Percentiles rank a stretch among this genome's conserved stretches.
Evolutionary conservation across 768 basidiomycete species (phyloP).

Genomic region (Pisolithus sp.): DNA sequence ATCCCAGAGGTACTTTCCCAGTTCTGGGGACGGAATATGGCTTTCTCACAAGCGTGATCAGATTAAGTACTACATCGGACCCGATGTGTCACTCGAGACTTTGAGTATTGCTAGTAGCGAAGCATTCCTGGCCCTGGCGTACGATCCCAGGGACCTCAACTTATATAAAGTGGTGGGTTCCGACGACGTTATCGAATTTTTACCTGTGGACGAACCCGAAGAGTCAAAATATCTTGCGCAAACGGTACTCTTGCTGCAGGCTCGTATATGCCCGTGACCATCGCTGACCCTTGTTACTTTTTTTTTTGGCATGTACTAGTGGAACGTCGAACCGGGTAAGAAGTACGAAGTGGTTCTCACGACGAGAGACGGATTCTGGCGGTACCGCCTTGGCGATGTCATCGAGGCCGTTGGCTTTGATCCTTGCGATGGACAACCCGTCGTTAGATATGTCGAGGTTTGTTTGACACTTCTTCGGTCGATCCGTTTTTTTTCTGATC

Average conservation of each 20-base stretch:
- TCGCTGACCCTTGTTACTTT: not conserved
- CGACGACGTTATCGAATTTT: conserved; percentile 20
- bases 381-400: conserved; percentile 18
- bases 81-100: conserved; percentile 14
- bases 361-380: conserved; percentile 21
- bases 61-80: conserved; percentile 14
- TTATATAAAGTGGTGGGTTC: conserved; percentile 19
- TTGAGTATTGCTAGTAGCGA: conserved; percentile 19
- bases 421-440: conserved; percentile 13
- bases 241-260: conserved; percentile 4
- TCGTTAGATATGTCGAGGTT: conserved; percentile 20
- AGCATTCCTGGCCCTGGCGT: conserved; percentile 15
- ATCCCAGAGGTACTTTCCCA: conserved; percentile 11
- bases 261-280: not conserved
- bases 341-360: conserved; percentile 19
- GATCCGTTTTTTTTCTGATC: too few species aligned
- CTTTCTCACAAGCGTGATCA: conserved; percentile 1
- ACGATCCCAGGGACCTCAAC: conserved; percentile 15
- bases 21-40: too few species aligned
- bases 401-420: conserved; percentile 17
- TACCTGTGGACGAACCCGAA: conserved; percentile 14
- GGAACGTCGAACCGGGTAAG: conserved; percentile 14
- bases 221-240: conserved; percentile 15
- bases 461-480: not conserved
- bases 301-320: conserved; percentile 9